A percentile compares a stretch with the other conserved stretches of the same genome.
These are phyloP conservation scores for Rubroboletus pulcherrimus DNA, from an alignment of 768 basidiomycete species.

Conservation along the genomic window DNA sequence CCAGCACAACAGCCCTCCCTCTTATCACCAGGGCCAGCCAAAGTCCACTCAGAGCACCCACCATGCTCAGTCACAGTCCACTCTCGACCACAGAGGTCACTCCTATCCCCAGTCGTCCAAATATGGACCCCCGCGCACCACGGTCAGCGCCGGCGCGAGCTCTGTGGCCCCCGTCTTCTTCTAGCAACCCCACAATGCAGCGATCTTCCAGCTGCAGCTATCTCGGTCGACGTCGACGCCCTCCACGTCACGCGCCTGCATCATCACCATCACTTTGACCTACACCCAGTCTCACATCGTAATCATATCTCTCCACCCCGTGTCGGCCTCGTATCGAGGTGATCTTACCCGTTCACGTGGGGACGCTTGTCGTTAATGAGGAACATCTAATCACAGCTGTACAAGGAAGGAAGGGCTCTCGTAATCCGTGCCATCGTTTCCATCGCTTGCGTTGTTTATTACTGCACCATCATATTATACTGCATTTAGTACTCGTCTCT, in stretches of 20 bases:
- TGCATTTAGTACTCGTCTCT: constrained; percentile 3
- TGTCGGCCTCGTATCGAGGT: constrained; percentile 1
- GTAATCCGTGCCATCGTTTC: constrained; percentile 14
- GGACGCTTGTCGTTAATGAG: not conserved
- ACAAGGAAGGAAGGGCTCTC: constrained; percentile 18
- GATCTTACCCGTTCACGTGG: constrained; percentile 3
- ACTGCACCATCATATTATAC: constrained; percentile 2
- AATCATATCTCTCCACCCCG: constrained; percentile 1
- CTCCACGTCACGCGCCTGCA: not conserved
- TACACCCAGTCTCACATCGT: not conserved
- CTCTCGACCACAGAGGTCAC: constrained; percentile 18
- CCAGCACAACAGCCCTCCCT: constrained; percentile 21
- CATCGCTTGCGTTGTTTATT: constrained; percentile 1
- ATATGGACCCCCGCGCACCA: constrained; percentile 26
- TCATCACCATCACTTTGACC: not conserved
- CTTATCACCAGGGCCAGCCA: constrained; percentile 18
- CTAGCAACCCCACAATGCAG: constrained; percentile 30
- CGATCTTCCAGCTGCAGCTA: not conserved
- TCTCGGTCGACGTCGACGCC: constrained; percentile 2
- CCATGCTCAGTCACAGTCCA: constrained; percentile 19
- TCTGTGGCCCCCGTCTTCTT: constrained; percentile 58
- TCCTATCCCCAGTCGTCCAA: constrained; percentile 27
- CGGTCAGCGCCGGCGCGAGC: constrained; percentile 49
- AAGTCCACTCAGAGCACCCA: constrained; percentile 19
- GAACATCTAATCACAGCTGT: constrained; percentile 18